phyloP scores from a whole-genome alignment of 75 land plant genomes.

The Selaginella moellendorffii region DNA sequence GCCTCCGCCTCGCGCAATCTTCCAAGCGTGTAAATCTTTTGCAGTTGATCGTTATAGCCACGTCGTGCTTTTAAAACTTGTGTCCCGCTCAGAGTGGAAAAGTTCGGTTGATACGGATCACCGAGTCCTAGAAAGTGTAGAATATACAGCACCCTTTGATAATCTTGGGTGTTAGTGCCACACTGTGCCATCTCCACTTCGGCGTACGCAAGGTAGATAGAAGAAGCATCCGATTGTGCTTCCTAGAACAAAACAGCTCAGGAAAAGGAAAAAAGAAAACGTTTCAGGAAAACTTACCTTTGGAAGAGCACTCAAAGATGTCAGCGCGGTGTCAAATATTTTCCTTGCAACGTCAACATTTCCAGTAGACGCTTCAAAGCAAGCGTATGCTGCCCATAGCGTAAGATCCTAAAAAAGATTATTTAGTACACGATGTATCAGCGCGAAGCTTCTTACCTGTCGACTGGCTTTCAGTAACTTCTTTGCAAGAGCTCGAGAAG shows the following conservation, averaged over 20 bases:
- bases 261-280: too few species aligned
- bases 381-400: constrained; percentile 82
- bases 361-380: constrained; percentile 65
- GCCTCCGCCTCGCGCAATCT: constrained; percentile 31
- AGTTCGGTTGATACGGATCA: constrained; percentile 34
- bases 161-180: constrained; percentile 7
- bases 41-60: constrained; percentile 36
- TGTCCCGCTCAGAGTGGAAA: constrained; percentile 13
- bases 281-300: constrained; percentile 28
- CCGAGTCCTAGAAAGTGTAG: constrained; percentile 58
- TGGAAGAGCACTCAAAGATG: constrained; percentile 47
- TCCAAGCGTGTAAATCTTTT: constrained; percentile 22
- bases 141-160: constrained; percentile 49
- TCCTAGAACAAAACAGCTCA: constrained; percentile 3
- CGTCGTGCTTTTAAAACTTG: constrained; percentile 63
- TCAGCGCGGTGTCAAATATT: constrained; percentile 84
- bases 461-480: constrained; percentile 58
- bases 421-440: not conserved
- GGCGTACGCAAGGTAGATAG: constrained; percentile 69
- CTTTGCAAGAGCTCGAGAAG: constrained; percentile 62
- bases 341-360: constrained; percentile 71
- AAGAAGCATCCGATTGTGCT: constrained; percentile 31
- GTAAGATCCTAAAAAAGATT: constrained; percentile 46
- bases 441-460: constrained; percentile 36
- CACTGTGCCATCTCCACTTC: constrained; percentile 48